Conservation (phyloP, 345 rosid species). For the Euphorbia pulcherrima region DNA sequence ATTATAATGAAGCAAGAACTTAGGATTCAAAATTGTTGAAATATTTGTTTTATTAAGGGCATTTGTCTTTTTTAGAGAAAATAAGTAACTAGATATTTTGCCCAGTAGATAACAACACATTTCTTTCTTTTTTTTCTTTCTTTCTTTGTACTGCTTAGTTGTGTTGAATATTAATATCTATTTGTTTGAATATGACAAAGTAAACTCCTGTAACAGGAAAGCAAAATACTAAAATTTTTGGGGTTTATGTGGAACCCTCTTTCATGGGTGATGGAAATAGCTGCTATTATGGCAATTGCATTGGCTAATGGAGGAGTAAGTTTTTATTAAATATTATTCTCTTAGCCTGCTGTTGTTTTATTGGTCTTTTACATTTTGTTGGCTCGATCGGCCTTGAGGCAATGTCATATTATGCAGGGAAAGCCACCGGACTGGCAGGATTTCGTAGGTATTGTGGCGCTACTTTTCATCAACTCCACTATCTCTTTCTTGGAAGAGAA, state of each 20-base stretch:
- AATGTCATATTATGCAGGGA: slow-evolving; percentile 39
- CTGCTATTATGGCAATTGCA: slow-evolving; percentile 83
- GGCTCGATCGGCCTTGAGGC: not conserved
- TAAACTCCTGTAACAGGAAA: slow-evolving; percentile 42
- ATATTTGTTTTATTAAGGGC: too few relatives aligned
- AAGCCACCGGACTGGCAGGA: slow-evolving; percentile 92
- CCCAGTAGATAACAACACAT: too few relatives aligned
- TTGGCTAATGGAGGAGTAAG: slow-evolving; percentile 79
- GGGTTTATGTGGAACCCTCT: slow-evolving; percentile 96
- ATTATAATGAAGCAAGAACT: too few relatives aligned
- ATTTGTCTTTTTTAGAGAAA: too few relatives aligned
- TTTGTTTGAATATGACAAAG: not conserved
- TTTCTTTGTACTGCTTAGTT: not conserved
- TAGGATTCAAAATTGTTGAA: too few relatives aligned
- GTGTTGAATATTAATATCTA: not conserved
- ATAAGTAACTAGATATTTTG: too few relatives aligned
- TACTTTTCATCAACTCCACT: slow-evolving; percentile 71
- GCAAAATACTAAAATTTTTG: slow-evolving; percentile 62
- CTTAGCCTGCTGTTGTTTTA: too few relatives aligned
- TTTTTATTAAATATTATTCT: not conserved
- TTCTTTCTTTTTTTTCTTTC: not conserved
- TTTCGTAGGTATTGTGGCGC: slow-evolving; percentile 61
- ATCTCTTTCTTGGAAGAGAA: slow-evolving; percentile 80
- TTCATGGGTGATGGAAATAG: slow-evolving; percentile 90
- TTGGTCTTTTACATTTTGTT: not conserved